phyloP scores from a whole-genome alignment of 83 land plant genomes.

The Thuja plicata region DNA sequence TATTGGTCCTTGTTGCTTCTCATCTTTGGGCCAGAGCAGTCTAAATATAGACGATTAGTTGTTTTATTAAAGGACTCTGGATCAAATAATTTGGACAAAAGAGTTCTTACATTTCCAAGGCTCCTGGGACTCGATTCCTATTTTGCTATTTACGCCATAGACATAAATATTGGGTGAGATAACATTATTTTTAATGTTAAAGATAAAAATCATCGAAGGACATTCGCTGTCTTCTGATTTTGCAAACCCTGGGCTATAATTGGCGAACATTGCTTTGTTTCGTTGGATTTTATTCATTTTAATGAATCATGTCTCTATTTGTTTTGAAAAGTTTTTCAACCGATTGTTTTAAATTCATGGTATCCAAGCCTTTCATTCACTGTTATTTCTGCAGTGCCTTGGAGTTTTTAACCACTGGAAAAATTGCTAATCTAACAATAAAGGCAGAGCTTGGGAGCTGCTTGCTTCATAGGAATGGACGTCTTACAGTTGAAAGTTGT shows the following conservation, averaged over 20 bases:
- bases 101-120: not conserved
- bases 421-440: conserved; percentile 81
- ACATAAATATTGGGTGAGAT: not conserved
- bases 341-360: not conserved
- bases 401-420: conserved; percentile 87
- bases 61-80: not conserved
- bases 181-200: not conserved
- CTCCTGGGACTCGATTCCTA: not conserved
- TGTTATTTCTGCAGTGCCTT: conserved; percentile 70
- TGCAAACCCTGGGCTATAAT: not conserved
- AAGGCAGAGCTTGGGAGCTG: conserved; percentile 96
- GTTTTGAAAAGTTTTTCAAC: not conserved
- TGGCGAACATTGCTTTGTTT: not conserved
- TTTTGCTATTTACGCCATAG: not conserved
- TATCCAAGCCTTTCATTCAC: not conserved
- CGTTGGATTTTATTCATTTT: not conserved
- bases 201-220: not conserved
- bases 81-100: not conserved
- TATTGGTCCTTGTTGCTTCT: not conserved
- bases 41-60: not conserved
- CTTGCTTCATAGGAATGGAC: conserved; percentile 87
- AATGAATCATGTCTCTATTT: not conserved
- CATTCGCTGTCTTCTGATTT: not conserved
- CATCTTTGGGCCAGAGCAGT: not conserved
- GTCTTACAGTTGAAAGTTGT: conserved; percentile 80